phyloP scores from a whole-genome alignment of 192 early-diverging fungal genomes.

The Gaertneriomyces sp. region DNA sequence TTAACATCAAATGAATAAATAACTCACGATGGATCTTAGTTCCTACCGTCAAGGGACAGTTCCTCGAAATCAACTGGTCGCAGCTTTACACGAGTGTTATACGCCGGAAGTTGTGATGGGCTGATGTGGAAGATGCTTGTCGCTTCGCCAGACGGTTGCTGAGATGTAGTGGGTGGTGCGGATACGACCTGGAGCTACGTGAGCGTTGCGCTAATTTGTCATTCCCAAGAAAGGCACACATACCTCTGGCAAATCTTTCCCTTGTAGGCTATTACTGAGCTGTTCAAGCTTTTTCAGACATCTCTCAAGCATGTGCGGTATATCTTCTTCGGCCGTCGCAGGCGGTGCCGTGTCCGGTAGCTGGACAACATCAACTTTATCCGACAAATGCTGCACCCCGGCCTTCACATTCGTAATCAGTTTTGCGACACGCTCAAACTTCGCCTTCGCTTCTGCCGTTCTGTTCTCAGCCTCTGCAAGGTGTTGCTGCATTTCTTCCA shows the following conservation, averaged over 20 bases:
- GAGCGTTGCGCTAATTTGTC: neutral
- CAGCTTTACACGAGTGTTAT: constrained; percentile 62
- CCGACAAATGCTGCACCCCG: constrained; percentile 54
- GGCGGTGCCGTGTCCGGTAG: constrained; percentile 23
- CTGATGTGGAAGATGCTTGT: constrained; percentile 52
- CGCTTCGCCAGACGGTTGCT: constrained; percentile 47
- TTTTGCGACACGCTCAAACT: constrained; percentile 50
- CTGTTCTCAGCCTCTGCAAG: constrained; percentile 35
- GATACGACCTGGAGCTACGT: constrained; percentile 2
- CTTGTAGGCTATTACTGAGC: constrained; percentile 38
- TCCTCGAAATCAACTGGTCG: constrained; percentile 58
- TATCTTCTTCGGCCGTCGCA: constrained; percentile 37
- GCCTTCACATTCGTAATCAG: constrained; percentile 47
- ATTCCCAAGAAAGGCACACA: neutral
- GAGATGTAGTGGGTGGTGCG: constrained; percentile 18
- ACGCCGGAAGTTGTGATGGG: constrained; percentile 41
- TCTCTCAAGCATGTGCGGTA: constrained; percentile 41
- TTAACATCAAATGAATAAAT: constrained; percentile 11
- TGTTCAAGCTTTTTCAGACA: constrained; percentile 49
- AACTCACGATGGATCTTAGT: neutral
- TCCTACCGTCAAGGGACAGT: constrained; percentile 44
- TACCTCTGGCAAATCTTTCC: constrained; percentile 58
- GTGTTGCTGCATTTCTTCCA: constrained; percentile 53
- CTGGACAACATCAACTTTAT: constrained; percentile 52
- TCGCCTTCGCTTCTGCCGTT: constrained; percentile 43